These are phyloP conservation scores for Arabis alpina DNA, from an alignment of 345 rosid genomes.

Conservation along the genomic window DNA sequence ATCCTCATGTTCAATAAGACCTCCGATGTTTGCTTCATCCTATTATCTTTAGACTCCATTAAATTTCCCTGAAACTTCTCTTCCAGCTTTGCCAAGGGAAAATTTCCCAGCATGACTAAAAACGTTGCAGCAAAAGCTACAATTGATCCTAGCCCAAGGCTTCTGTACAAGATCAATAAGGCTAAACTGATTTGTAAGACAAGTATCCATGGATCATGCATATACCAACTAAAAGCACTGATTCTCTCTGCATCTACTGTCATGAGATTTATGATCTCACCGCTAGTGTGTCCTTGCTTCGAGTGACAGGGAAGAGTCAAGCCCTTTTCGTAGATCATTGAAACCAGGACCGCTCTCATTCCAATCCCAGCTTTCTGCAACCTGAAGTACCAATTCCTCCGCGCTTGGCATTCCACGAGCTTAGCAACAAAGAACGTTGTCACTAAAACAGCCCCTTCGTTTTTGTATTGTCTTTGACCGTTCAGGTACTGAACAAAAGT, in stretches of 20 bases:
- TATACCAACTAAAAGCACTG: constrained; percentile 46
- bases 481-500: constrained; percentile 59
- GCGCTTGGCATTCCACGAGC: constrained; percentile 58
- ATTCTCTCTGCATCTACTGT: constrained; percentile 63
- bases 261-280: constrained; percentile 69
- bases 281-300: constrained; percentile 57
- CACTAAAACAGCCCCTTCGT: constrained; percentile 56
- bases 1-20: constrained; percentile 70
- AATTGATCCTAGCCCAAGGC: constrained; percentile 60
- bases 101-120: constrained; percentile 58
- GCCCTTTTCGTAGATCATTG: constrained; percentile 61
- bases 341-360: constrained; percentile 52
- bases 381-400: constrained; percentile 58
- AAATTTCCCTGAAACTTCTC: constrained; percentile 66
- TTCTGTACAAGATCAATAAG: constrained; percentile 50
- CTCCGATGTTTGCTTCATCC: constrained; percentile 73
- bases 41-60: constrained; percentile 67
- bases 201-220: constrained; percentile 63
- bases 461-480: constrained; percentile 40
- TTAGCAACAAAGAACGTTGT: constrained; percentile 57
- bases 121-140: constrained; percentile 57
- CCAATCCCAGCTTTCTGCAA: constrained; percentile 55
- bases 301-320: constrained; percentile 57
- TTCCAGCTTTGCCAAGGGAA: constrained; percentile 58
- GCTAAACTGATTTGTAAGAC: constrained; percentile 61